phyloP scores from a whole-genome alignment of 2,329 filamentous ascomycete genomes.

The Sporothrix curviconia region DNA sequence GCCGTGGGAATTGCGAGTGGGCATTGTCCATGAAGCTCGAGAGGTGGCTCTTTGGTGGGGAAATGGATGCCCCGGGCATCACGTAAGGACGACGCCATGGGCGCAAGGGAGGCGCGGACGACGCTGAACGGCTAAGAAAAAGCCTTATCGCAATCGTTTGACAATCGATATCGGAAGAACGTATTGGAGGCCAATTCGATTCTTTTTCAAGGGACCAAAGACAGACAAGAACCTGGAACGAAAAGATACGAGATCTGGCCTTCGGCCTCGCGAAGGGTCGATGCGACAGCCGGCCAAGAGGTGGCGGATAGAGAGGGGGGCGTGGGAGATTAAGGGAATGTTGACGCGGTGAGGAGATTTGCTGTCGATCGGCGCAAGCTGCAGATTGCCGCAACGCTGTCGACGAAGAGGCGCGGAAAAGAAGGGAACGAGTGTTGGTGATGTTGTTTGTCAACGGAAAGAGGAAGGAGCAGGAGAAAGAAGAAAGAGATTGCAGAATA shows the following conservation, averaged over 20 bases:
- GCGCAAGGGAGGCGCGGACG: no score
- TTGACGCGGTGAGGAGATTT: slow-evolving; percentile 3
- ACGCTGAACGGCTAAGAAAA: no score
- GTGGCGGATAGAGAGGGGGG: background rate
- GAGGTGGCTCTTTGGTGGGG: slow-evolving; percentile 38
- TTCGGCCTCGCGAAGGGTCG: no score
- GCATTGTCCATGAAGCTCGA: slow-evolving; percentile 28
- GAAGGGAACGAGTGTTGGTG: background rate
- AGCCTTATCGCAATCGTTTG: background rate
- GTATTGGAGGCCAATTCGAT: background rate
- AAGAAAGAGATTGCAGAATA: background rate
- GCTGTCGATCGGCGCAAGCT: background rate
- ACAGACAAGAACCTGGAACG: background rate
- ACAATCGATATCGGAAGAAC: background rate
- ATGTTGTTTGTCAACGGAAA: background rate
- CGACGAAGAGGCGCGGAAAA: background rate
- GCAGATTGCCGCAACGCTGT: no score
- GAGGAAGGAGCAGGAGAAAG: background rate
- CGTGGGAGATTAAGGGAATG: background rate
- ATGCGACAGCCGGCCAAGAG: background rate
- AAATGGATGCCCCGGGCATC: slow-evolving; percentile 41
- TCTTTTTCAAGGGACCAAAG: background rate
- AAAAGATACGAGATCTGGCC: no score
- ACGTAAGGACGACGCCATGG: slow-evolving; percentile 45
- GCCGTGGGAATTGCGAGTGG: slow-evolving; percentile 19